phyloP scores from a whole-genome alignment of 345 rosid genomes.

The Triadica sebifera region DNA sequence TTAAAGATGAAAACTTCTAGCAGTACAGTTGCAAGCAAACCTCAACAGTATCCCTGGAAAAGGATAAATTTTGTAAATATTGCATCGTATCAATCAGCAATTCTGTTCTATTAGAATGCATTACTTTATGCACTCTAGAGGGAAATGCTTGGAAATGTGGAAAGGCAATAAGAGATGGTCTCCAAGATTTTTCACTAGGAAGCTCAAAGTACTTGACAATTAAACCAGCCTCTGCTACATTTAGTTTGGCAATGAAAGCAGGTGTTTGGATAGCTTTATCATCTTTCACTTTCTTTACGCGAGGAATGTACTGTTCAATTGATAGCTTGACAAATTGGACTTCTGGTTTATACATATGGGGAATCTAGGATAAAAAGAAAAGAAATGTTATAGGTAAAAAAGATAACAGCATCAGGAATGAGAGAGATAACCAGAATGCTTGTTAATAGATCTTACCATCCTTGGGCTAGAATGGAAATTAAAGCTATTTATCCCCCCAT shows the following conservation, averaged over 20 bases:
- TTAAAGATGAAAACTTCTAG: conserved; percentile 8
- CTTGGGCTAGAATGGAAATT: conserved; percentile 88
- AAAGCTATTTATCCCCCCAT: conserved; percentile 86
- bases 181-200: conserved; percentile 42
- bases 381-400: neutral
- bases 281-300: conserved; percentile 65
- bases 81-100: conserved; percentile 86
- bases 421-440: conserved; percentile 14
- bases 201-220: conserved; percentile 65
- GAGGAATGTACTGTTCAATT: conserved; percentile 69
- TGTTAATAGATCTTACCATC: conserved; percentile 60
- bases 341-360: conserved; percentile 82
- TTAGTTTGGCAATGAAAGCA: conserved; percentile 43
- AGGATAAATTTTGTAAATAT: conserved; percentile 57
- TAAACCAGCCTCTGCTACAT: conserved; percentile 46
- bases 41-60: conserved; percentile 42
- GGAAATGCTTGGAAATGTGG: conserved; percentile 83
- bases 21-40: conserved; percentile 35
- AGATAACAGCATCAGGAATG: conserved; percentile 14
- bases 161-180: conserved; percentile 86
- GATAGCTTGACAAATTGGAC: conserved; percentile 74
- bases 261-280: conserved; percentile 42
- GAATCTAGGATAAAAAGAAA: conserved; percentile 57
- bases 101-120: conserved; percentile 76
- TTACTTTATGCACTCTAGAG: conserved; percentile 67